Evolutionary conservation across 1,139 yeast genomes (phyloP), one percentile per base, ranked within the genome.

Genomic region (Taphrina communis): DNA sequence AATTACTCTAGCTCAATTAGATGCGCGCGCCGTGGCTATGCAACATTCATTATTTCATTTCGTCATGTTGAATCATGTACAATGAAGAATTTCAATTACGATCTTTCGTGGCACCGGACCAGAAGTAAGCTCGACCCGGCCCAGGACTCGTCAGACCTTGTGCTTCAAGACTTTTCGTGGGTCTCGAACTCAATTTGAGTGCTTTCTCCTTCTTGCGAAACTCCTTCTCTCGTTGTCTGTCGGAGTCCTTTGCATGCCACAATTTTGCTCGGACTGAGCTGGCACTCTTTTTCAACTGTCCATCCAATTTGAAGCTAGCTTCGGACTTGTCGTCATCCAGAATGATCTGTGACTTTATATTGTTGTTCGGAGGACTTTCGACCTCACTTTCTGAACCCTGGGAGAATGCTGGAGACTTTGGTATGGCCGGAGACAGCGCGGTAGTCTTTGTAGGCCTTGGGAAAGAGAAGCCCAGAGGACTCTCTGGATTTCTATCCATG

Each of bases 251-350:
- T 38, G 67, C 44, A 17, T 55, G 46, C 67, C 67, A 63, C 17
- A 63, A 55, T 36, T 57, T 42, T 7, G 67, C 42, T 14, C 67
- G 53, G 44, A 63, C 53, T 14, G 53, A 38, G n/a, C 55, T 48
- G 12, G 48, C 62, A 35, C 59, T 63, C 61, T 63, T 63, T 38
- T 63, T 63, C 7, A 63, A 58, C 39, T 53, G 59, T 1, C 67
- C 67, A n/a, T 63, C 67, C 21, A 63, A 39, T 55, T 63, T 63
- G 67, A 63, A 63, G 44, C 67, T 63, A 11, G 61, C 55, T 25
- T 63, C 67, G 8, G 67, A 63, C n/a, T 35, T 57, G 46, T 63
- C 59, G 50, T 63, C 67, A 38, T 55, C 67, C 42, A 53, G 46
- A 31, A 63, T 41, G n/a, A 52, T 48, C 50, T 60, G 56, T 46